phyloP scores from a whole-genome alignment of 2,329 filamentous ascomycete species.

The Incumbomyces lentus region DNA sequence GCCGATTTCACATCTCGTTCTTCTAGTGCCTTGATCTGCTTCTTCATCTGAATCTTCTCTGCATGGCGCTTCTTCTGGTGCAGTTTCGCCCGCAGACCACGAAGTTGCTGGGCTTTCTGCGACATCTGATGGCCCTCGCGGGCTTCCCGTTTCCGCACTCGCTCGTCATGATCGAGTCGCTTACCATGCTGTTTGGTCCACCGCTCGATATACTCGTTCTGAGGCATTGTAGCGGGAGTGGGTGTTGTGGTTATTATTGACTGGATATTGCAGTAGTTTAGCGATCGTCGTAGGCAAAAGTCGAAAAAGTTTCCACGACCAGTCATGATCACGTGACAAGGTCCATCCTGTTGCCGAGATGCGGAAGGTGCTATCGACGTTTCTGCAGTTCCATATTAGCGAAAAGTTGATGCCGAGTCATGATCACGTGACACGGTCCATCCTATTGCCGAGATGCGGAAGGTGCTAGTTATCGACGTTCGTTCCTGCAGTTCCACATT shows the following conservation, averaged over 20 bases:
- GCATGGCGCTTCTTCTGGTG: constrained; percentile 87
- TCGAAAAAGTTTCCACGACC: neutral
- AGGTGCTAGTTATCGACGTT: too few relatives aligned
- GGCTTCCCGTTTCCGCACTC: constrained; percentile 72
- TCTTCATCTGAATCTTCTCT: constrained; percentile 98
- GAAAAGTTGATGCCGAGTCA: too few relatives aligned
- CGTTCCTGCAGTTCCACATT: too few relatives aligned
- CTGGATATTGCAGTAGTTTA: too few relatives aligned
- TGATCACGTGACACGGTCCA: neutral
- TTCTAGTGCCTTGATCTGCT: constrained; percentile 88
- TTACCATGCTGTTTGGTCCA: constrained; percentile 57
- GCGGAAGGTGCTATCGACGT: too few relatives aligned
- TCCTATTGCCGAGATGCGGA: neutral
- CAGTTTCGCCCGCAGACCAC: constrained; percentile 83
- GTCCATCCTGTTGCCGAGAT: neutral
- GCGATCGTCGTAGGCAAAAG: too few relatives aligned
- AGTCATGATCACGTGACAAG: neutral
- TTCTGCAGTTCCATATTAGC: too few relatives aligned
- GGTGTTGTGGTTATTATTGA: too few relatives aligned
- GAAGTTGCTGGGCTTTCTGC: constrained; percentile 84
- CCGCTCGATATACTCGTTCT: constrained; percentile 45
- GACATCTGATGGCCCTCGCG: constrained; percentile 82
- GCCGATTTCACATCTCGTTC: constrained; percentile 88
- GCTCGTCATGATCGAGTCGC: constrained; percentile 76
- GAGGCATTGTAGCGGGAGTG: constrained; percentile 15